phyloP scores from a whole-genome alignment of 352 stramenopile species.

The Pythium periplocum region DNA sequence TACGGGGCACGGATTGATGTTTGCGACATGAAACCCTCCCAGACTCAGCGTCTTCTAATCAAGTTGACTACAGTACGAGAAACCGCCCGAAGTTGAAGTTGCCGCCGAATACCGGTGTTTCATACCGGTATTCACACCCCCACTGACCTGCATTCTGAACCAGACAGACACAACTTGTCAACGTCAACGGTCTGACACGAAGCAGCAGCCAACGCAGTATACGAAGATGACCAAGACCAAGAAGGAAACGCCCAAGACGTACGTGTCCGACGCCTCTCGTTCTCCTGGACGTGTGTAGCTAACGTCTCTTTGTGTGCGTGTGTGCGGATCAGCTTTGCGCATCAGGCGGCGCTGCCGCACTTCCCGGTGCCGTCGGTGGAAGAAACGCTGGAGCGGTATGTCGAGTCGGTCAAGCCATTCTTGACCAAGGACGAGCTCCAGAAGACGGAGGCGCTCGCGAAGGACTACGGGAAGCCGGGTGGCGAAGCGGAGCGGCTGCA shows the following conservation, averaged over 20 bases:
- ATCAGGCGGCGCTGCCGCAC: constrained; percentile 62
- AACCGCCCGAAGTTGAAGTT: not conserved
- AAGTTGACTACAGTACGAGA: not conserved
- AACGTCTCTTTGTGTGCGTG: constrained; percentile 2
- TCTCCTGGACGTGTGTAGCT: not conserved
- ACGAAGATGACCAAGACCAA: constrained; percentile 16
- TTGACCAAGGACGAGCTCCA: constrained; percentile 34
- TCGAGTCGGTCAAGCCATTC: constrained; percentile 61
- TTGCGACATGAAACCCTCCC: too few relatives aligned
- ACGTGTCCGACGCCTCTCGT: not conserved
- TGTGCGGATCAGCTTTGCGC: constrained; percentile 20
- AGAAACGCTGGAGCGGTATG: constrained; percentile 82
- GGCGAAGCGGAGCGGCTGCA: constrained; percentile 47
- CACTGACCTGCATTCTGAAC: not conserved
- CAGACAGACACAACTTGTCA: too few relatives aligned
- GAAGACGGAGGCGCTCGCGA: constrained; percentile 27
- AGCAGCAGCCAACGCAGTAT: not conserved
- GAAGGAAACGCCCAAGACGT: constrained; percentile 12
- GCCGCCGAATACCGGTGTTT: not conserved
- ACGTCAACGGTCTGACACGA: not conserved
- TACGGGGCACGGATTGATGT: too few relatives aligned
- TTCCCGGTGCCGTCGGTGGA: constrained; percentile 83
- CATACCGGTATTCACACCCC: constrained; percentile 1
- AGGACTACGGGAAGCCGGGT: constrained; percentile 41
- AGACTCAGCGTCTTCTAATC: too few relatives aligned